Conservation (phyloP, 768 basidiomycete species). For the Naganishia randhawae region DNA sequence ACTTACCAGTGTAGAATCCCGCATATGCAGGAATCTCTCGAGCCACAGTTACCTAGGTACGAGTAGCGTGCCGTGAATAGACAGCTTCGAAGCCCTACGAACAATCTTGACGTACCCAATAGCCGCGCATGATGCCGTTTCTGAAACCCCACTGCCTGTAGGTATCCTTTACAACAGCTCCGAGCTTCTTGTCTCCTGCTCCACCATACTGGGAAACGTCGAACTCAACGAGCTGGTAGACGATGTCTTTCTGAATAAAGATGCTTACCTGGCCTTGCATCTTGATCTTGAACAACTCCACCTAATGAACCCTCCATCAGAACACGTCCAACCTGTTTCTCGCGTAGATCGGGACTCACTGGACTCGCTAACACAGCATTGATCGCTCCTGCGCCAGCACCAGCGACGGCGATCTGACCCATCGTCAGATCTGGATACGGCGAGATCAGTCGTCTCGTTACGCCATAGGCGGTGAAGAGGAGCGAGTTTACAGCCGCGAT, state of each 20-base stretch:
- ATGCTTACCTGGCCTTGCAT: conserved; percentile 72
- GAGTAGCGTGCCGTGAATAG: not conserved
- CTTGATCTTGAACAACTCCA: conserved; percentile 94
- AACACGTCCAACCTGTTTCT: not conserved
- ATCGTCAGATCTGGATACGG: conserved; percentile 82
- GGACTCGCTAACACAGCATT: conserved; percentile 90
- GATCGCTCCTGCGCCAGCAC: conserved; percentile 84
- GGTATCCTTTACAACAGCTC: conserved; percentile 71
- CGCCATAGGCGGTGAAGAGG: conserved; percentile 85
- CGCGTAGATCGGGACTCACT: conserved; percentile 52
- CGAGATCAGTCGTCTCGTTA: conserved; percentile 74
- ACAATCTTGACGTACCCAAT: conserved; percentile 64
- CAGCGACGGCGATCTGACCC: conserved; percentile 74
- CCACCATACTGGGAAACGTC: conserved; percentile 63
- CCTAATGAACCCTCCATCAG: not conserved
- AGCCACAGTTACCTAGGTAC: conserved; percentile 70
- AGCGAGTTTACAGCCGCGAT: conserved; percentile 95
- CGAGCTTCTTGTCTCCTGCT: conserved; percentile 70
- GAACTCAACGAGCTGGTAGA: too few relatives aligned
- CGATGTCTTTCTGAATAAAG: not conserved
- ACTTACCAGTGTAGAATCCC: conserved; percentile 59
- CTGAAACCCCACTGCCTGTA: conserved; percentile 81
- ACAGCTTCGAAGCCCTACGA: not conserved
- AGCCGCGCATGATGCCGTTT: conserved; percentile 90
- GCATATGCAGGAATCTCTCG: conserved; percentile 96